phyloP scores from a whole-genome alignment of 1,139 yeast genomes.

The Saccharomyces hybrid region DNA sequence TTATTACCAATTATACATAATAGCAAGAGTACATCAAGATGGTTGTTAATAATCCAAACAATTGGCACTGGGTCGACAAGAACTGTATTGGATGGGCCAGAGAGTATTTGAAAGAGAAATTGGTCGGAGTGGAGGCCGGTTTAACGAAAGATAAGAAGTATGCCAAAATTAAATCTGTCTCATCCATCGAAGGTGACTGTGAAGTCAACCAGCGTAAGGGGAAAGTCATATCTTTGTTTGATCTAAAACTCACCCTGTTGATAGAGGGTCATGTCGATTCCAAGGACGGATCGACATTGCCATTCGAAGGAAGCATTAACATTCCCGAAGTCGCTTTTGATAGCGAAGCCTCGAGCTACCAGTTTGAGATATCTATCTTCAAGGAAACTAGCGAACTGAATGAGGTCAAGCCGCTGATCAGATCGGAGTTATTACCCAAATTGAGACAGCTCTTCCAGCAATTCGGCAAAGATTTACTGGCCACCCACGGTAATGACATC shows the following conservation, averaged over 20 bases:
- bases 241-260: conserved; percentile 59
- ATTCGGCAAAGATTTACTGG: conserved; percentile 74
- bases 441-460: conserved; percentile 50
- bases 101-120: conserved; percentile 56
- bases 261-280: conserved; percentile 43
- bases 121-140: conserved; percentile 44
- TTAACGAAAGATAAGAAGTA: conserved; percentile 30
- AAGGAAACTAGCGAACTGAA: conserved; percentile 46
- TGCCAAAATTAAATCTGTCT: conserved; percentile 46
- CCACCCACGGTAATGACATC: conserved; percentile 74
- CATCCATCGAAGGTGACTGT: conserved; percentile 86
- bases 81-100: conserved; percentile 91
- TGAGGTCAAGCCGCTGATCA: conserved; percentile 49
- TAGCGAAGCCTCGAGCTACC: conserved; percentile 75
- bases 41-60: conserved; percentile 71
- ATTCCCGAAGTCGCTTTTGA: conserved; percentile 96
- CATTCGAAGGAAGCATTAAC: conserved; percentile 59
- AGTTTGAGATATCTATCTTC: conserved; percentile 65
- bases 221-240: conserved; percentile 86
- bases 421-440: conserved; percentile 58
- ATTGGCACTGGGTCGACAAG: conserved; percentile 99
- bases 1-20: neutral
- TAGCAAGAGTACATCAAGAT: conserved; percentile 28
- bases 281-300: conserved; percentile 23
- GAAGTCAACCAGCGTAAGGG: conserved; percentile 97